Evolutionary conservation across 345 rosid genomes (phyloP).

Genomic region (Melastoma malabathricum): DNA sequence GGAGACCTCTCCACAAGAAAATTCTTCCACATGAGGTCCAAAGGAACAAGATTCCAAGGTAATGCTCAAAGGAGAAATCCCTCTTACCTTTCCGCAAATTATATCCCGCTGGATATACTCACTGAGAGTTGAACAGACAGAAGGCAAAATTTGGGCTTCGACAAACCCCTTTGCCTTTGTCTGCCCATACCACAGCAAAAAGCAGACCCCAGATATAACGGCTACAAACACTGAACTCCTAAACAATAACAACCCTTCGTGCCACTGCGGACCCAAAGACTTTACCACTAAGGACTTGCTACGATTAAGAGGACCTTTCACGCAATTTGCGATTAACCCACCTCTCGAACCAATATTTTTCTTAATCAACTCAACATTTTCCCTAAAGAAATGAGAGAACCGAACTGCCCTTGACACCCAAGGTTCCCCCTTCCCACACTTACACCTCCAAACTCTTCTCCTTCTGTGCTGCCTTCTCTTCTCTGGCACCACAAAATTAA

Average conservation of each 20-base stretch:
- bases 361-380: slow-evolving; percentile 49
- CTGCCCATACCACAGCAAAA: slow-evolving; percentile 85
- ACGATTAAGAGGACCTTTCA: slow-evolving; percentile 46
- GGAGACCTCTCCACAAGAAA: slow-evolving; percentile 85
- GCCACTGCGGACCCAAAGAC: slow-evolving; percentile 53
- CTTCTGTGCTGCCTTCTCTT: slow-evolving; percentile 13
- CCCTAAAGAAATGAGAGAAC: slow-evolving; percentile 56
- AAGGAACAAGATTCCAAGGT: slow-evolving; percentile 68
- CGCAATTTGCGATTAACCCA: slow-evolving; percentile 38
- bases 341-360: slow-evolving; percentile 49
- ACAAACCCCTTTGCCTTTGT: slow-evolving; percentile 51
- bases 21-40: slow-evolving; percentile 74
- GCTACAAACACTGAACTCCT: slow-evolving; percentile 63
- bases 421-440: slow-evolving; percentile 38
- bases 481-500: slow-evolving; percentile 10
- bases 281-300: slow-evolving; percentile 53
- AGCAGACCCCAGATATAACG: slow-evolving; percentile 74
- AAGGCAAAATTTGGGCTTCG: slow-evolving; percentile 75
- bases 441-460: slow-evolving; percentile 26
- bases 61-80: slow-evolving; percentile 71
- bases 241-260: slow-evolving; percentile 64
- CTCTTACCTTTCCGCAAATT: slow-evolving; percentile 66
- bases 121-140: slow-evolving; percentile 66
- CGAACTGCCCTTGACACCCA: slow-evolving; percentile 49
- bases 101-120: slow-evolving; percentile 70